Conservation (phyloP, 495 filamentous ascomycete species). For the Penicillium desertorum region DNA sequence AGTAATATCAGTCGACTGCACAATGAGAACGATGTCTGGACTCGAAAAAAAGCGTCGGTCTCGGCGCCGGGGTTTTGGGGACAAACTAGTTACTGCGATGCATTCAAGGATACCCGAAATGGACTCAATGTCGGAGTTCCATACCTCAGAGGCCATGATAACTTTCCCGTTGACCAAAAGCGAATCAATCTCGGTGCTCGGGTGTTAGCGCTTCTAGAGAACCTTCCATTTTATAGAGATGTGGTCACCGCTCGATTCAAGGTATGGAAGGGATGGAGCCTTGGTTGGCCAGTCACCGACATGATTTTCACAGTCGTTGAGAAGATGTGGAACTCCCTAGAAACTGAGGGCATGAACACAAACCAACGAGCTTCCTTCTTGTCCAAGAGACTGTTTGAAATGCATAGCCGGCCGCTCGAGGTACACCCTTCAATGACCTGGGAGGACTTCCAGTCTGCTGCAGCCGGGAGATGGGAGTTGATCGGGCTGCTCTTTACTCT, state of each 20-base stretch:
- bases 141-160: neutral
- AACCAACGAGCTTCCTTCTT: constrained; percentile 15
- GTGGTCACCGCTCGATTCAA: constrained; percentile 24
- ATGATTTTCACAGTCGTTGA: constrained; percentile 20
- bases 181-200: constrained; percentile 27
- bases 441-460: constrained; percentile 18
- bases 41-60: constrained; percentile 14
- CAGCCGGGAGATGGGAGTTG: constrained; percentile 28
- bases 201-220: constrained; percentile 21
- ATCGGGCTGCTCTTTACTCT: constrained; percentile 27
- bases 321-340: constrained; percentile 19
- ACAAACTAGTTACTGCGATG: constrained; percentile 44
- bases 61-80: constrained; percentile 33
- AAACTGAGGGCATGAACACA: constrained; percentile 12
- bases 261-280: constrained; percentile 23
- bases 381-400: constrained; percentile 28
- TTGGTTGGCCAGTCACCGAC: constrained; percentile 20
- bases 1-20: neutral
- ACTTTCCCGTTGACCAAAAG: constrained; percentile 17
- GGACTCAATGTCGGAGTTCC: neutral
- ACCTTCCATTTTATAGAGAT: constrained; percentile 26
- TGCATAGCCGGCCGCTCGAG: constrained; percentile 16
- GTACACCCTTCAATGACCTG: constrained; percentile 21
- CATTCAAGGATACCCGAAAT: constrained; percentile 25
- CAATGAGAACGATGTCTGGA: constrained; percentile 10